Evolutionary conservation across 2,329 filamentous ascomycete genomes (phyloP).

Genomic region (Hymenoscyphus scutula): DNA sequence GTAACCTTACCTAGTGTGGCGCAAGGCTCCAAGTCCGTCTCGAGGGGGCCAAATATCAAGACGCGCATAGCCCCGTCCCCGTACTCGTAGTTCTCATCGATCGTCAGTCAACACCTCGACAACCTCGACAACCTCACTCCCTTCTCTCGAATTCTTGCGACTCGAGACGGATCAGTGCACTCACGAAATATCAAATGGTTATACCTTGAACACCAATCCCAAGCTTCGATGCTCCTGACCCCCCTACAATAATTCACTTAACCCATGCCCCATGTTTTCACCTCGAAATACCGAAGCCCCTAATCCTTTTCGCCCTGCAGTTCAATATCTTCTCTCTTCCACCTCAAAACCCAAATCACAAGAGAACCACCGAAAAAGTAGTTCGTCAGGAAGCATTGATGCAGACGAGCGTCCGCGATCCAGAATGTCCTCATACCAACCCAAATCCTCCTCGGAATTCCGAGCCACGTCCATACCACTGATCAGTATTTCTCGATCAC

Average conservation of each 20-base stretch:
- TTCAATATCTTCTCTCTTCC: conserved; percentile 37
- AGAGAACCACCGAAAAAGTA: conserved; percentile 26
- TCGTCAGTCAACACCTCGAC: too few species aligned
- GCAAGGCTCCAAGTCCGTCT: too few species aligned
- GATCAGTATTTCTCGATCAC: conserved; percentile 44
- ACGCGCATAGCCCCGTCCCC: too few species aligned
- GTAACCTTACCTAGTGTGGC: too few species aligned
- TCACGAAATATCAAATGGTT: too few species aligned
- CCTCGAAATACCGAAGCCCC: conserved; percentile 32
- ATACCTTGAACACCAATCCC: background rate
- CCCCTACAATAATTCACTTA: too few species aligned
- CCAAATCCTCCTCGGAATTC: conserved; percentile 33
- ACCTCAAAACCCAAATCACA: conserved; percentile 13
- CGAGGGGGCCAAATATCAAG: too few species aligned
- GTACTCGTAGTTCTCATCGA: too few species aligned
- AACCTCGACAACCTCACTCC: too few species aligned
- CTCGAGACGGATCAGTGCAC: too few species aligned
- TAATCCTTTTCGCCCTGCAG: conserved; percentile 40
- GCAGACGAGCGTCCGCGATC: conserved; percentile 24
- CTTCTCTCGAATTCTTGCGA: too few species aligned
- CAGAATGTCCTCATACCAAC: conserved; percentile 29
- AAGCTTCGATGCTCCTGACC: background rate
- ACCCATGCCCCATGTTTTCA: conserved; percentile 31
- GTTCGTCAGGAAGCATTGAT: conserved; percentile 31
- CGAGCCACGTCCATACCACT: conserved; percentile 42